Conservation (phyloP, 768 basidiomycete genomes). For the Cystofilobasidium bisporidii region DNA sequence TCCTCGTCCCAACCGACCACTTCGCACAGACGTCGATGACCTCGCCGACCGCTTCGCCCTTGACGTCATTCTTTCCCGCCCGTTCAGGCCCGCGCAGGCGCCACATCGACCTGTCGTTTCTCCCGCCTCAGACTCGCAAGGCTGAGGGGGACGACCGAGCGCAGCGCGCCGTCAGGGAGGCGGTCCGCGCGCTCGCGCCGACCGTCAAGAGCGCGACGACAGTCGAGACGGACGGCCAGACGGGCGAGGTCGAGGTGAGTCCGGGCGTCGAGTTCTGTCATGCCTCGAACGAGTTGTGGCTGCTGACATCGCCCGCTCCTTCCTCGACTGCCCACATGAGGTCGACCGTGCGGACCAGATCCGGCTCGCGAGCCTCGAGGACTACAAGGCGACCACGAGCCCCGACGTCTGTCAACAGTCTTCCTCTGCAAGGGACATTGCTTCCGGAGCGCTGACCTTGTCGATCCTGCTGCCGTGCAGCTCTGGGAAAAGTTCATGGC, state of each 20-base stretch:
- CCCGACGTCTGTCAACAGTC: neutral
- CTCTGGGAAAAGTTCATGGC: slow-evolving; percentile 43
- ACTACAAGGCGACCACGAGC: slow-evolving; percentile 53
- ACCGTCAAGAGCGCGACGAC: slow-evolving; percentile 19
- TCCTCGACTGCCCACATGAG: no score
- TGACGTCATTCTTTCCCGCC: neutral
- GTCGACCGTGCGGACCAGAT: slow-evolving; percentile 77
- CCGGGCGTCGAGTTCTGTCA: slow-evolving; percentile 44
- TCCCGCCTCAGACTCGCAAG: slow-evolving; percentile 47
- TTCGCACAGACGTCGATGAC: neutral
- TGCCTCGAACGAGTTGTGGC: slow-evolving; percentile 60
- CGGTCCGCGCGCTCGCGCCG: slow-evolving; percentile 4
- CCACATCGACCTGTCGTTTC: slow-evolving; percentile 24
- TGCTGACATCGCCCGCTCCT: no score
- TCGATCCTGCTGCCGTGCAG: slow-evolving; percentile 43
- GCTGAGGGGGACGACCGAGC: slow-evolving; percentile 21
- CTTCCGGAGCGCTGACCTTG: no score
- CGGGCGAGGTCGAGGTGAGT: slow-evolving; percentile 47
- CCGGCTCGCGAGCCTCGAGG: slow-evolving; percentile 64
- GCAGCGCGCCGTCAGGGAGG: slow-evolving; percentile 6
- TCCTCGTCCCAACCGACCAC: slow-evolving; percentile 15
- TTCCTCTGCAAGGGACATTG: no score
- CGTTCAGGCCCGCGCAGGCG: neutral
- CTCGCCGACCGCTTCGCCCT: slow-evolving; percentile 2
- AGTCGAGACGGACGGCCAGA: slow-evolving; percentile 19